phyloP scores from a whole-genome alignment of 2,329 filamentous ascomycete genomes.

The Trichophyton verrucosum region DNA sequence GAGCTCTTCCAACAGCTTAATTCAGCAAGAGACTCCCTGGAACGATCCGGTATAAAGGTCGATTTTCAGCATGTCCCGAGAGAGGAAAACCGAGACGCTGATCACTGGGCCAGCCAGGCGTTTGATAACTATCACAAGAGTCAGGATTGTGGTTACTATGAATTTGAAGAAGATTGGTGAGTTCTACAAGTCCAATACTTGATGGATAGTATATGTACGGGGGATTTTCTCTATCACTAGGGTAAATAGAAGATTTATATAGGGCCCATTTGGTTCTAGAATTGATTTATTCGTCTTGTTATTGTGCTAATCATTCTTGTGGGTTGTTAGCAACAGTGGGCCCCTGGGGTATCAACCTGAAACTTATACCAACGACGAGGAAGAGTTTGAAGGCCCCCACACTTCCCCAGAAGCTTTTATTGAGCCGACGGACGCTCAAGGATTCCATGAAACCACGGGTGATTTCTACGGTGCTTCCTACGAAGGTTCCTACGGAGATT shows the following conservation, averaged over 20 bases:
- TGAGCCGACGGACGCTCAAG: background rate
- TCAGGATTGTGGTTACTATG: background rate
- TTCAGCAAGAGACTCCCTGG: background rate
- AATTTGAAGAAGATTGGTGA: background rate
- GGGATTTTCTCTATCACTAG: too few relatives aligned
- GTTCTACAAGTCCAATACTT: too few relatives aligned
- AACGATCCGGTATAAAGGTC: background rate
- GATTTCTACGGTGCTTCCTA: background rate
- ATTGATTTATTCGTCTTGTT: background rate
- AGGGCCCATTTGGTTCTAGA: too few relatives aligned
- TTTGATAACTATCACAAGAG: background rate
- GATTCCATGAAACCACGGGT: background rate
- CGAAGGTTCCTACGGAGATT: too few relatives aligned
- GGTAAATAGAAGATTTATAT: too few relatives aligned
- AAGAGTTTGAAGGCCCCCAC: background rate
- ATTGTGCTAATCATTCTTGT: background rate
- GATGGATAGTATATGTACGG: too few relatives aligned
- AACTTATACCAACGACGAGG: background rate
- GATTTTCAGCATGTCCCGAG: background rate
- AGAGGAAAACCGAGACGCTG: background rate
- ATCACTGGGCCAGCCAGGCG: background rate
- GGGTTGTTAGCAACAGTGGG: background rate
- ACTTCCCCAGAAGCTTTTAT: background rate
- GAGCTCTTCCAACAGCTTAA: background rate
- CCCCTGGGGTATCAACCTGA: background rate